phyloP scores from a whole-genome alignment of 257 asterid genomes.

The Nicotiana undulata region DNA sequence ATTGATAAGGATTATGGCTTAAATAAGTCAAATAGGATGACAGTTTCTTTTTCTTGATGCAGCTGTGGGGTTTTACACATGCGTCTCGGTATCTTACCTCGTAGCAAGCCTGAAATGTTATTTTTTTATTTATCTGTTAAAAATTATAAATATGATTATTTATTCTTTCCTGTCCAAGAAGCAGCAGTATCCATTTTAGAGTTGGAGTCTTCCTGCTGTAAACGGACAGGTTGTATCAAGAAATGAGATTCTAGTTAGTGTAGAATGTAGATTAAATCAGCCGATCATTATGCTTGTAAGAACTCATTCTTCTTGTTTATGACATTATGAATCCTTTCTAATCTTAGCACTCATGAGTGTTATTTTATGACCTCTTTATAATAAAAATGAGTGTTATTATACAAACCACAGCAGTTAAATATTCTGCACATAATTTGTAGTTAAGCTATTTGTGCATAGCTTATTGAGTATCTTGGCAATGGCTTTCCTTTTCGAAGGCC shows the following conservation, averaged over 20 bases:
- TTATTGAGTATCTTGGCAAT: not conserved
- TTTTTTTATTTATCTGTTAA: not conserved
- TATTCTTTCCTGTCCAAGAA: not conserved
- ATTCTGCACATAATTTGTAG: not conserved
- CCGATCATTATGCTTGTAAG: not conserved
- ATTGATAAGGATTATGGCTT: not conserved
- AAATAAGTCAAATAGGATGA: not conserved
- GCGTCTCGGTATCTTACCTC: conserved; percentile 53
- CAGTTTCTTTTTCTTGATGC: conserved; percentile 21
- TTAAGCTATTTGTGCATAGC: not conserved
- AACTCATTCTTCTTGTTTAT: not conserved
- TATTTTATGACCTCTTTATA: not conserved
- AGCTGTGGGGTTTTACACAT: conserved; percentile 94
- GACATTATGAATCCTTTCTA: not conserved
- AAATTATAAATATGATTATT: not conserved
- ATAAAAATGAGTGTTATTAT: not conserved
- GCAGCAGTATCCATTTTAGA: not conserved
- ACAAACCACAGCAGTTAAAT: not conserved
- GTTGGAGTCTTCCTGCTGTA: not conserved
- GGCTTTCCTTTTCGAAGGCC: not conserved
- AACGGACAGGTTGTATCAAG: not conserved
- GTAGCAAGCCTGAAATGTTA: not conserved
- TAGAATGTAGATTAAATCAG: not conserved
- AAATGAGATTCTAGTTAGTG: not conserved
- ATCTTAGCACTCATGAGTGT: not conserved